Conservation (phyloP, 306 rosid species). For the Corylus avellana region DNA sequence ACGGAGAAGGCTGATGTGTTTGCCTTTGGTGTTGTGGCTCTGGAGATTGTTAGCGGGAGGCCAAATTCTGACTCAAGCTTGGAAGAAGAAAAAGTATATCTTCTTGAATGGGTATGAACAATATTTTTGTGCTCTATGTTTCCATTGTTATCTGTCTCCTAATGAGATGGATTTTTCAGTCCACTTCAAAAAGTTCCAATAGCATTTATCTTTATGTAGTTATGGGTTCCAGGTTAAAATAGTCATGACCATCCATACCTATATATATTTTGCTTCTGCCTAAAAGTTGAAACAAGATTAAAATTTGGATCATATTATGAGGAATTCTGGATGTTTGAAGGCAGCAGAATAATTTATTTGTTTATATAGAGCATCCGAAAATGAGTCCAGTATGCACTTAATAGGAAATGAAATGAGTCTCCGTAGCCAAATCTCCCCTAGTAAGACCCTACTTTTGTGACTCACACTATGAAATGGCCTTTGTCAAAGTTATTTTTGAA, state of each 20-base stretch:
- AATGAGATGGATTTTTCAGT: neutral
- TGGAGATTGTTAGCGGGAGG: too few species aligned
- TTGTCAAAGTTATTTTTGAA: too few species aligned
- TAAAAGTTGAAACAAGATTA: neutral
- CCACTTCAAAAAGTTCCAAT: neutral
- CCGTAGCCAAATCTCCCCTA: neutral
- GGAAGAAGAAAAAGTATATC: slow-evolving; percentile 60
- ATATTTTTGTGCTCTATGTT: neutral
- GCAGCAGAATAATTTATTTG: neutral
- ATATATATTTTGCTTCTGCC: too few species aligned
- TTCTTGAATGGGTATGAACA: slow-evolving; percentile 70
- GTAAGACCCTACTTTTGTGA: too few species aligned
- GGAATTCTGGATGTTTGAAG: neutral
- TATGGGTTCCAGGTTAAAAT: neutral
- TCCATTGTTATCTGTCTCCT: neutral
- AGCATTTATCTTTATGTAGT: neutral
- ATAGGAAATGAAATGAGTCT: slow-evolving; percentile 2
- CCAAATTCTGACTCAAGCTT: slow-evolving; percentile 49
- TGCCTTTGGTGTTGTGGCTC: slow-evolving; percentile 80
- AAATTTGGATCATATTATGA: neutral
- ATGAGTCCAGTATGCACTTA: neutral
- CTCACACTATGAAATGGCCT: too few species aligned
- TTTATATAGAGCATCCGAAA: neutral
- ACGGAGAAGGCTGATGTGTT: slow-evolving; percentile 88
- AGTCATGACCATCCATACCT: neutral